Conservation (phyloP, 106 monocot species). For the Narthecium ossifragum region DNA sequence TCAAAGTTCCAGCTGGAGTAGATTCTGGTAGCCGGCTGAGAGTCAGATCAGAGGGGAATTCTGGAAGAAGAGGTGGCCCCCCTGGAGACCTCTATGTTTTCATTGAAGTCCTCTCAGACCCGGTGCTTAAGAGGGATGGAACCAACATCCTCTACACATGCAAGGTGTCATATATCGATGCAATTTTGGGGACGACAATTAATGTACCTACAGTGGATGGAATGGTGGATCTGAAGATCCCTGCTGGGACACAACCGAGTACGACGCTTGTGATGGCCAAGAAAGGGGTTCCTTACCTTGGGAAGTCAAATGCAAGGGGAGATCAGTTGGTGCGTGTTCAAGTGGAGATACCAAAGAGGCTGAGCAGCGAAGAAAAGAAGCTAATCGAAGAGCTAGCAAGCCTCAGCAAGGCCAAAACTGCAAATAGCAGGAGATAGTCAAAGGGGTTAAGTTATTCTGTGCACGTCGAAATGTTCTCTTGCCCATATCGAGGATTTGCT, state of each 20-base stretch:
- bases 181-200: slow-evolving; percentile 77
- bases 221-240: slow-evolving; percentile 85
- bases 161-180: slow-evolving; percentile 82
- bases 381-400: slow-evolving; percentile 83
- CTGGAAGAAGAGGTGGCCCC: slow-evolving; percentile 78
- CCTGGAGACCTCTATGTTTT: slow-evolving; percentile 95
- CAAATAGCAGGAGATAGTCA: slow-evolving; percentile 55
- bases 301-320: slow-evolving; percentile 69
- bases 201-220: slow-evolving; percentile 92
- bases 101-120: slow-evolving; percentile 80
- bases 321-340: slow-evolving; percentile 90
- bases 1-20: slow-evolving; percentile 91
- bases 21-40: slow-evolving; percentile 87
- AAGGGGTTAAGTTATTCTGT: too few species aligned
- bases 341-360: slow-evolving; percentile 92
- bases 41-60: slow-evolving; percentile 88
- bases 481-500: too few species aligned
- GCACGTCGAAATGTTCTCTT: too few species aligned
- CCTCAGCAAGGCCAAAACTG: slow-evolving; percentile 56
- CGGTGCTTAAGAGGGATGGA: slow-evolving; percentile 82
- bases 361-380: slow-evolving; percentile 83
- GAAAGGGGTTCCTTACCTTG: slow-evolving; percentile 80
- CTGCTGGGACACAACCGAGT: slow-evolving; percentile 82
- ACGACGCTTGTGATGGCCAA: slow-evolving; percentile 93
- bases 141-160: slow-evolving; percentile 86